Evolutionary conservation across 169 alveolate genomes (phyloP), one percentile per base, ranked within the genome.

Genomic region (Babesia bovis): DNA sequence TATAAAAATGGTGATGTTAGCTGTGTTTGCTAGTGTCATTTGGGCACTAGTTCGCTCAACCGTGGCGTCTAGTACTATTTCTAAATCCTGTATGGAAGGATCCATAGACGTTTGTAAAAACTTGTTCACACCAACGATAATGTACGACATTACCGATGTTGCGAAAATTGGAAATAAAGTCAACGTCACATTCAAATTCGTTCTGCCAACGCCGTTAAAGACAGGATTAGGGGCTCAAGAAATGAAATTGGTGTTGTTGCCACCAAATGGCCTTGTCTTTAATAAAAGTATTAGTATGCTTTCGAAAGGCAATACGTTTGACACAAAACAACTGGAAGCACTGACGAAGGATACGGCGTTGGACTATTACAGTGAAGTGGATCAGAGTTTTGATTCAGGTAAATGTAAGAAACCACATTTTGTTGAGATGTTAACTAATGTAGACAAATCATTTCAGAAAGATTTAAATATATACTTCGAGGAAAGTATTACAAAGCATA

Each of bases 361-460:
- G 17, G 19, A 32, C 21, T 28, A 58, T 12, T 58, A 58, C 65
- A n/a, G 7, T 5, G 23, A 58, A 28, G 38, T 58, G 57, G 69
- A 12, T 35, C 15, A 4, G 47, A 36, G 21, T 9, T 17, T 58
- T 40, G 10, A 4, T 5, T 28, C 36, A 5, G 25, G 13, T 4
- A n/a, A 10, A 28, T 40, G 57, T 21, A 28, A 19, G n/a, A 38
- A 36, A 40, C 13, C 10, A 9, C 12, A 28, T 28, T 9, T 58
- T 4, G 15, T 17, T 28, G 44, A 58, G 69, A 25, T 58, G 5
- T 58, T 58, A 32, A 33, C 19, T 25, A n/a, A 13, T 5, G 7
- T 58, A 17, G 32, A 40, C 19, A 36, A 36, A 36, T 17, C 5
- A 4, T 36, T n/a, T 36, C 13, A 32, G 26, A 36, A 19, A 35